Percentiles rank a stretch among this genome's conserved stretches.
These are phyloP conservation scores for Skeletonema tropicum DNA, from an alignment of 108 stramenopile genomes.

Conservation along the genomic window DNA sequence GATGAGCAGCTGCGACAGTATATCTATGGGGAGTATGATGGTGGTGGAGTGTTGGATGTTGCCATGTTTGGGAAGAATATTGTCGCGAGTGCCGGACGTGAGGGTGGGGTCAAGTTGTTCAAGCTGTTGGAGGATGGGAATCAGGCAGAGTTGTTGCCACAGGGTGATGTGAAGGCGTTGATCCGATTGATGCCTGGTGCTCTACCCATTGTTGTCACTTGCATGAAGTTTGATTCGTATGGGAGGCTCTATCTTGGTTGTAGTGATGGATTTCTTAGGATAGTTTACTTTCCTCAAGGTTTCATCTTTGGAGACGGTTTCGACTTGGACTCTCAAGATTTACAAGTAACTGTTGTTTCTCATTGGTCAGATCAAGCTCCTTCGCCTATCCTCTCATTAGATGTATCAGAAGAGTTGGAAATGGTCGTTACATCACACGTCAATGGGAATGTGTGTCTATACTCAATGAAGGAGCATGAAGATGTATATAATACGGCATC, in stretches of 20 bases:
- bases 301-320: neutral
- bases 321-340: neutral
- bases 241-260: constrained; percentile 56
- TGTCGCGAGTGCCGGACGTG: constrained; percentile 59
- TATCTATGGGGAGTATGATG: constrained; percentile 63
- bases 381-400: constrained; percentile 45
- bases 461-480: constrained; percentile 25
- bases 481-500: constrained; percentile 9
- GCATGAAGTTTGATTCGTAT: constrained; percentile 53
- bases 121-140: constrained; percentile 11
- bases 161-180: constrained; percentile 16
- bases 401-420: constrained; percentile 34
- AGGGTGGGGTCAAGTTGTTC: constrained; percentile 64
- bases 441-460: constrained; percentile 33
- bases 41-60: constrained; percentile 62
- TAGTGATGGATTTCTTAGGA: constrained; percentile 52
- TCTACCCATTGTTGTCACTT: constrained; percentile 37
- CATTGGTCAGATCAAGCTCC: neutral
- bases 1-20: constrained; percentile 24
- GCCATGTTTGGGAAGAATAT: constrained; percentile 45
- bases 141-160: constrained; percentile 12
- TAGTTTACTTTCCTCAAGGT: constrained; percentile 25
- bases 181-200: constrained; percentile 18
- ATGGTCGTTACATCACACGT: constrained; percentile 38
- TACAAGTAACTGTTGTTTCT: constrained; percentile 10